phyloP scores from a whole-genome alignment of 208 protist species.

The Leishmania braziliensis region DNA sequence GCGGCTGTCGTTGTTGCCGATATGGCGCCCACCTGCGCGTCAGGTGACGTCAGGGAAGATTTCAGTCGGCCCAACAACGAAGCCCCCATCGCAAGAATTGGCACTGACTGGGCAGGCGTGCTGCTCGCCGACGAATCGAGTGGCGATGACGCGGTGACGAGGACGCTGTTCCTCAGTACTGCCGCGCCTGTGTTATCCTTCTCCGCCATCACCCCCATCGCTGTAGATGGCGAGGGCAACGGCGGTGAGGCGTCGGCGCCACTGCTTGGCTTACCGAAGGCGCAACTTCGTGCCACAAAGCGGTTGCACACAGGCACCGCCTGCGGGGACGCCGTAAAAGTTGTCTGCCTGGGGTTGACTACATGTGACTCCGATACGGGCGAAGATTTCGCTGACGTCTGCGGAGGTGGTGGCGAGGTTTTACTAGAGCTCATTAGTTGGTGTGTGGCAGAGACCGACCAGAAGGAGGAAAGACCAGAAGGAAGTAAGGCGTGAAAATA shows the following conservation, averaged over 20 bases:
- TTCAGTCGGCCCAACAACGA: conserved; percentile 23
- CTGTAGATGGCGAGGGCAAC: not conserved
- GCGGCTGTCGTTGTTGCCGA: conserved; percentile 2
- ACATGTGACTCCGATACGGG: not conserved
- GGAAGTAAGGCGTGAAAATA: not conserved
- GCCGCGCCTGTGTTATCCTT: not conserved
- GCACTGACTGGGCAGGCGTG: not conserved
- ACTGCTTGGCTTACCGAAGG: conserved; percentile 12
- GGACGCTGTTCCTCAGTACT: not conserved
- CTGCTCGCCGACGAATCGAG: not conserved
- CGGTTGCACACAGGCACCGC: conserved; percentile 3
- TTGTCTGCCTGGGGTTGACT: not conserved
- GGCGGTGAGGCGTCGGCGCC: not conserved
- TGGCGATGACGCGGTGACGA: not conserved
- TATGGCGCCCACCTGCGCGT: not conserved
- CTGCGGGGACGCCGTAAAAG: not conserved
- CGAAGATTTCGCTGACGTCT: not conserved
- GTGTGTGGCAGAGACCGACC: not conserved
- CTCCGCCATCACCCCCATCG: not conserved
- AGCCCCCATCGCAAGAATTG: conserved; percentile 11
- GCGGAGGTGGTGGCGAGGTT: not conserved
- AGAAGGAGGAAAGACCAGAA: not conserved
- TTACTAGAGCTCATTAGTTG: not conserved
- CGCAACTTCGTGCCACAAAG: conserved; percentile 24
- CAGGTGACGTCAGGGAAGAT: not conserved